Conservation (phyloP, 441 rosid species). For the Theobroma grandiflorum region DNA sequence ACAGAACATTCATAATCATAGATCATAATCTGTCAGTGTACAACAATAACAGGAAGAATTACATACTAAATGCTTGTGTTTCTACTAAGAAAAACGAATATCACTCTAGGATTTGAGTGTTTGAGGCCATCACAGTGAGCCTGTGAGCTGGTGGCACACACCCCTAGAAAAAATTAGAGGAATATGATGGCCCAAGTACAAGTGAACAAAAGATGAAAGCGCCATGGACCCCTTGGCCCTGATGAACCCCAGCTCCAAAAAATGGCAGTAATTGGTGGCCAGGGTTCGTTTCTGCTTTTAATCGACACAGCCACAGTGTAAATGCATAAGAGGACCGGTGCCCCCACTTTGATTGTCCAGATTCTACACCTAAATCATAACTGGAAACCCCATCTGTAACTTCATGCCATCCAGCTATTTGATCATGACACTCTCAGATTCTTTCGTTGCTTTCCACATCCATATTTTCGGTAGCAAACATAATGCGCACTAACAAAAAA, state of each 20-base stretch:
- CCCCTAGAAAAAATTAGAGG: not conserved
- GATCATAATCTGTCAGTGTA: not conserved
- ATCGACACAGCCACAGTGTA: not conserved
- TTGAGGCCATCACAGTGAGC: not conserved
- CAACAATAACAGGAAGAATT: not conserved
- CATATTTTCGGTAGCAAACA: not conserved
- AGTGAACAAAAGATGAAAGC: not conserved
- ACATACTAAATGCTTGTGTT: too few relatives aligned
- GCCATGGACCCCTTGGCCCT: not conserved
- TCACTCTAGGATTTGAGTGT: too few relatives aligned
- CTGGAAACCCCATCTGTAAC: not conserved
- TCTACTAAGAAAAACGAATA: too few relatives aligned
- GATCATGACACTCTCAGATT: conserved; percentile 17
- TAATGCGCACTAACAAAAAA: not conserved
- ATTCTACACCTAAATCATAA: not conserved
- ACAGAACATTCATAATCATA: not conserved
- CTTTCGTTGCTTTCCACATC: not conserved
- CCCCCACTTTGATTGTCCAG: conserved; percentile 15
- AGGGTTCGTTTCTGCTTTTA: not conserved
- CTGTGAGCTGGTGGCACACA: not conserved
- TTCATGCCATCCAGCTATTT: conserved; percentile 36
- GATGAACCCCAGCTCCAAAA: not conserved
- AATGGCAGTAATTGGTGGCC: not conserved
- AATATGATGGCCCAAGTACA: not conserved
- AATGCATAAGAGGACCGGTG: not conserved